Evolutionary conservation across 768 basidiomycete genomes (phyloP), one percentile per base, ranked within the genome.

Genomic region (Boletus tomentosulus): DNA sequence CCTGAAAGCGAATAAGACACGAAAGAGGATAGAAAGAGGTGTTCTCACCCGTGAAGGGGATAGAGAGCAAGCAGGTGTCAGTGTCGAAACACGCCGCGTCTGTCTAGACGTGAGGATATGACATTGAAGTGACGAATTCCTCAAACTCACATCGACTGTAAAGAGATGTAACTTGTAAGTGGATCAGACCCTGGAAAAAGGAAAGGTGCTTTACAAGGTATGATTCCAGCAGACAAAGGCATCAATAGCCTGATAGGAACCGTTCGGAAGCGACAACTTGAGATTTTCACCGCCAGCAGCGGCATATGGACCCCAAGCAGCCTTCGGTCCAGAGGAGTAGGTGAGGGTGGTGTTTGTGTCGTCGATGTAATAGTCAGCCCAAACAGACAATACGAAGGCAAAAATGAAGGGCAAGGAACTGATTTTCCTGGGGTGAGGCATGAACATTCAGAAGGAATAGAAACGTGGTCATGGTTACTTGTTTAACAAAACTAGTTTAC

Each of bases 1-100:
- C 64, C 59, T 65, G 27, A 42, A 44, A 44, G 33, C 2, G 22
- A 5, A 24, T 62, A 15, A 57, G 43, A 11, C 16, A 43, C 3
- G 30, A 31, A 34, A 37, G 9, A 34, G 6, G 37, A 35, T 33
- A 38, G n/a, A 2, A 31, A 50, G 8, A 19, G 9, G 24, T 15
- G 25, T n/a, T 30, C 61, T 35, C 48, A 65, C 63, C 63, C 27
- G 58, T 66, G 41, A 66, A 66, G 15, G 63, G 64, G 28, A 63
- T 30, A 5, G 58, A 55, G 28, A 65, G 59, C 9, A 59, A 31
- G 47, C 59, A 66, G 22, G 3, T 16, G 24, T 65, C 60, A 6
- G 57, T 44, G 10, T 50, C 51, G 31, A 52, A 65, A 42, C 63
- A 65, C 46, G 63, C 57, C 1, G 62, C 61, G 9, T 62, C 64